These are phyloP conservation scores for Neurospora sp. DNA, from an alignment of 2,329 filamentous ascomycete genomes.

Conservation along the genomic window DNA sequence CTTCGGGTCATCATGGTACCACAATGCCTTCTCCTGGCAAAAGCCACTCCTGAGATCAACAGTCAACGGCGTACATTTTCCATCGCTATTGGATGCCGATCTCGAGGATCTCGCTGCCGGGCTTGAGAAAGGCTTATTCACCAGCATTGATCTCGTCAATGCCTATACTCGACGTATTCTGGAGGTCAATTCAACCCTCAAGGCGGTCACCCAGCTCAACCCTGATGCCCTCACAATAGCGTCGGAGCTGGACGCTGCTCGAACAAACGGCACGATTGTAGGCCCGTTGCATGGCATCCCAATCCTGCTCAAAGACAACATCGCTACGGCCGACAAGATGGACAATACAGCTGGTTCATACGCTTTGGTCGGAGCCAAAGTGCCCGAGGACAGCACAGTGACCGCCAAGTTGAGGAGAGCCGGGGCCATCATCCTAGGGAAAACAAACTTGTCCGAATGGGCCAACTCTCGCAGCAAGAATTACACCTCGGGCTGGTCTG, in stretches of 20 bases:
- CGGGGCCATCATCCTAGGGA: conserved; percentile 56
- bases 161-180: conserved; percentile 22
- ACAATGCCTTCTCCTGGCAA: not conserved
- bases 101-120: conserved; percentile 25
- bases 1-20: not conserved
- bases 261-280: conserved; percentile 11
- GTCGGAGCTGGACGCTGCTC: conserved; percentile 23
- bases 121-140: conserved; percentile 24
- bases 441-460: conserved; percentile 57
- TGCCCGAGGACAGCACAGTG: conserved; percentile 48
- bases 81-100: conserved; percentile 24
- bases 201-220: conserved; percentile 27
- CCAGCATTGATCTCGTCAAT: conserved; percentile 27
- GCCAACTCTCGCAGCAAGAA: conserved; percentile 51
- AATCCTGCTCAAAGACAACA: conserved; percentile 58
- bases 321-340: conserved; percentile 53
- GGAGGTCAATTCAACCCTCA: conserved; percentile 25
- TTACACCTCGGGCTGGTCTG: conserved; percentile 52
- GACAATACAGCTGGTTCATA: conserved; percentile 55
- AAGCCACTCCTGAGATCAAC: not conserved
- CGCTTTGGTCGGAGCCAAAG: conserved; percentile 48
- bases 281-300: conserved; percentile 54
- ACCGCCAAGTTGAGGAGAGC: conserved; percentile 49
- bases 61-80: conserved; percentile 15
- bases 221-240: conserved; percentile 31